Percentiles rank a stretch among this genome's conserved stretches.
phyloP scores from a whole-genome alignment of 2,329 filamentous ascomycete genomes.

The Claviceps purpurea region DNA sequence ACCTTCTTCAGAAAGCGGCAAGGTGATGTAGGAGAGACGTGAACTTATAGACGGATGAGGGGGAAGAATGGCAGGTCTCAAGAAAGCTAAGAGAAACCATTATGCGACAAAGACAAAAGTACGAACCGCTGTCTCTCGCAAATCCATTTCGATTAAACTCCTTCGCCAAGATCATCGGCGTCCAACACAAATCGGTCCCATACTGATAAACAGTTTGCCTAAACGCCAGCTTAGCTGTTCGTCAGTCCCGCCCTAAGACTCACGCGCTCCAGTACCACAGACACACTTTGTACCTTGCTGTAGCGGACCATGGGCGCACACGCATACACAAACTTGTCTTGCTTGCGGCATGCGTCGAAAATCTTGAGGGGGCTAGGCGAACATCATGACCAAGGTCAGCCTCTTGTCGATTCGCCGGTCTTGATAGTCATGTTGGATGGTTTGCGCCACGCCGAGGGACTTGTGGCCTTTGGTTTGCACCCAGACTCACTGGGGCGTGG shows the following conservation, averaged over 20 bases:
- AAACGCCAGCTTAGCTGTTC: slow-evolving; percentile 44
- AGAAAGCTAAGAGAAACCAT: no score
- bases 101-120: not conserved
- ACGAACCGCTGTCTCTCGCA: slow-evolving; percentile 45
- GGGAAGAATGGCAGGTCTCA: no score
- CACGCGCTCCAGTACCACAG: no score
- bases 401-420: no score
- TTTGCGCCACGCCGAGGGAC: no score
- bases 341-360: slow-evolving; percentile 39
- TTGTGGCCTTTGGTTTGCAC: no score
- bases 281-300: slow-evolving; percentile 31
- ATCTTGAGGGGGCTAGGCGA: slow-evolving; percentile 40
- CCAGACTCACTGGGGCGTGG: slow-evolving; percentile 5
- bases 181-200: slow-evolving; percentile 54
- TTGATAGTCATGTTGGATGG: no score
- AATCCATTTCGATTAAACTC: slow-evolving; percentile 50
- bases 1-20: no score
- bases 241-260: not conserved
- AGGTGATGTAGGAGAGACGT: no score
- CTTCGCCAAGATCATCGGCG: slow-evolving; percentile 58
- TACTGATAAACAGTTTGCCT: slow-evolving; percentile 53
- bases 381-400: no score
- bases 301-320: slow-evolving; percentile 58
- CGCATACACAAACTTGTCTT: slow-evolving; percentile 41
- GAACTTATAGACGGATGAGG: no score